These are phyloP conservation scores for Dendrobium officinale DNA, from an alignment of 106 monocot species.

Conservation along the genomic window DNA sequence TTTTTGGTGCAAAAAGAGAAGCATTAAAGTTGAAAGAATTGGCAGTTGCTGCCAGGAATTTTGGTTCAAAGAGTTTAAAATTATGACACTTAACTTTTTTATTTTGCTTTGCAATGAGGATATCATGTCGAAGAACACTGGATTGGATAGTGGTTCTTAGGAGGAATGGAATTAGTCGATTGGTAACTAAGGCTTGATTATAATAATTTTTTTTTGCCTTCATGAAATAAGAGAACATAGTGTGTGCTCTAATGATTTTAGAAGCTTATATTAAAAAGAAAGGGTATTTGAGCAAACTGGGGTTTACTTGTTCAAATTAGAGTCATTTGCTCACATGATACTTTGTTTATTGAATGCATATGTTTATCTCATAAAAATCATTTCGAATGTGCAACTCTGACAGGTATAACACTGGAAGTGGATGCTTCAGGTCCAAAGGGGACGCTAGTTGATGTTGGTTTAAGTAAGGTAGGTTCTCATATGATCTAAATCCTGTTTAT, in stretches of 20 bases:
- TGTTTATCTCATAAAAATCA: neutral
- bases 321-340: neutral
- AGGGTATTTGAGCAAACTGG: neutral
- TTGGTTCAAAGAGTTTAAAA: neutral
- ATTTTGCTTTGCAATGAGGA: neutral
- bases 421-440: conserved; percentile 33
- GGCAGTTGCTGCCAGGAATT: neutral
- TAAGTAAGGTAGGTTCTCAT: conserved; percentile 60
- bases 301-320: neutral
- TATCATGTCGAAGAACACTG: neutral
- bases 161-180: neutral
- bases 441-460: conserved; percentile 87
- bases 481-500: neutral
- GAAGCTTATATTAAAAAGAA: neutral
- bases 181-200: neutral
- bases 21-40: neutral
- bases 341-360: neutral
- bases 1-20: neutral
- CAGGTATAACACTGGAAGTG: conserved; percentile 78
- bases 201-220: neutral
- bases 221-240: neutral
- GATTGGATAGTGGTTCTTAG: neutral
- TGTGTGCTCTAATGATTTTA: neutral
- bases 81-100: neutral
- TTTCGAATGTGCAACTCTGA: neutral